Evolutionary conservation across 345 rosid species (phyloP), one percentile per base, ranked within the genome.

Genomic region (Hypericum perforatum): DNA sequence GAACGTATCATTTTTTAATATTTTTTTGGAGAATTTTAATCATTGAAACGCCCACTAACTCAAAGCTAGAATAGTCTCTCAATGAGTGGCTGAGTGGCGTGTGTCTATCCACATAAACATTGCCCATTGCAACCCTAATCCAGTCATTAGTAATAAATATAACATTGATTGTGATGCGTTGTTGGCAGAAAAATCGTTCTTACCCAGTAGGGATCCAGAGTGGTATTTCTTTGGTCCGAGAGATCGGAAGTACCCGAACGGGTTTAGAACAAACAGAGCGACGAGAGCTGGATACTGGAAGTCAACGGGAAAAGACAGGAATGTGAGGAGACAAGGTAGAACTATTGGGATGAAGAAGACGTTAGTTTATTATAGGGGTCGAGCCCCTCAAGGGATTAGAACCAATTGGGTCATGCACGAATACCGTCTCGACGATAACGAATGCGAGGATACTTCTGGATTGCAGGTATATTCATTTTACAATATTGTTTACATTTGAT

Each of bases 321-420:
- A 76, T 61, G 97, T 89, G 5, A 73, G 58, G 7, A 68, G 58
- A 51, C 95, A 84, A 53, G 84, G 65, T 38, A 73, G 85, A 66
- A 74, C 87, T 5, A 84, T 89, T 29, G 97, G 97, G 8, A 89
- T 89, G 97, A 89, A 89, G 77, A 89, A 89, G 68, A 89, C 97
- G 0, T 55, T 89, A 76, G 97, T 89, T 56, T n/a, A n/a, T n/a
- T n/a, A n/a, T n/a, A n/a, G n/a, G n/a, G n/a, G n/a, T n/a, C n/a
- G n/a, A n/a, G n/a, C 97, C 53, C 97, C 97, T 52, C 97, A 89
- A 22, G 97, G 97, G 7, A 68, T 82, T 0, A 63, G 97, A 63
- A 89, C 97, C 0, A 88, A 89, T 44, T 86, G 95, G 97, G 90
- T 89, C 0, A 89, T 89, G 97, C 97, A 89, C 49, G 97, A 89